Percentiles rank a stretch among this genome's conserved stretches.
These are phyloP conservation scores for Colletotrichum eleusines DNA, from an alignment of 2,329 filamentous ascomycete species.

Conservation along the genomic window DNA sequence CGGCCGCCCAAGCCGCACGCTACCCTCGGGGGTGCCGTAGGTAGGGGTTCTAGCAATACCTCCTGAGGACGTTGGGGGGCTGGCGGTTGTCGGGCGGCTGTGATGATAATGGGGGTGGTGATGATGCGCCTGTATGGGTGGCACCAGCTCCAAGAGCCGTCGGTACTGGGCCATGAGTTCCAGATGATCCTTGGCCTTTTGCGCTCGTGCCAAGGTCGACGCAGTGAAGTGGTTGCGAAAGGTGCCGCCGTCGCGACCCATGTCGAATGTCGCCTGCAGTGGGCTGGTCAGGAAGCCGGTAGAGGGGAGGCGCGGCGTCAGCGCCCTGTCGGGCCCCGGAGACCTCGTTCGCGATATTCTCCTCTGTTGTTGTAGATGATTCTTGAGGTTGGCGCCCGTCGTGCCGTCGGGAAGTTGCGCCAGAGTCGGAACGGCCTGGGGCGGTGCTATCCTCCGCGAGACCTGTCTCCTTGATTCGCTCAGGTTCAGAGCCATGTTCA, in stretches of 20 bases:
- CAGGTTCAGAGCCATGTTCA: slow-evolving; percentile 90
- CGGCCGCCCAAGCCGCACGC: slow-evolving; percentile 68
- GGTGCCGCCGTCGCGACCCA: slow-evolving; percentile 54
- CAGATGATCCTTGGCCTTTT: slow-evolving; percentile 86
- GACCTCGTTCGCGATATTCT: slow-evolving; percentile 71
- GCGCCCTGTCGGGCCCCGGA: slow-evolving; percentile 63
- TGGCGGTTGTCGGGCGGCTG: slow-evolving; percentile 55
- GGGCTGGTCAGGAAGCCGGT: slow-evolving; percentile 57
- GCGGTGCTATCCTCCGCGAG: slow-evolving; percentile 67
- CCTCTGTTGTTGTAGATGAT: slow-evolving; percentile 80
- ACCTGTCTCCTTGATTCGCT: slow-evolving; percentile 82
- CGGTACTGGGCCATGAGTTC: slow-evolving; percentile 89
- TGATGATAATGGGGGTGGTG: slow-evolving; percentile 45
- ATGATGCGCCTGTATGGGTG: slow-evolving; percentile 71
- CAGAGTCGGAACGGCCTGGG: slow-evolving; percentile 62
- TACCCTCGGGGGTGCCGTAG: slow-evolving; percentile 50
- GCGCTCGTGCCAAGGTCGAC: slow-evolving; percentile 83
- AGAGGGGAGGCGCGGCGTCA: slow-evolving; percentile 56
- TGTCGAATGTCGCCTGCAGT: slow-evolving; percentile 62
- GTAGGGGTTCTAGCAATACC: slow-evolving; percentile 46
- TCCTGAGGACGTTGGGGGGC: slow-evolving; percentile 56
- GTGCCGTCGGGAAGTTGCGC: slow-evolving; percentile 65
- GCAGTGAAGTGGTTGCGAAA: slow-evolving; percentile 78
- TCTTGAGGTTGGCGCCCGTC: slow-evolving; percentile 70
- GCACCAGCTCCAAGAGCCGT: slow-evolving; percentile 81